Evolutionary conservation across 2,329 filamentous ascomycete genomes (phyloP).

Genomic region (Colletotrichum siamense): DNA sequence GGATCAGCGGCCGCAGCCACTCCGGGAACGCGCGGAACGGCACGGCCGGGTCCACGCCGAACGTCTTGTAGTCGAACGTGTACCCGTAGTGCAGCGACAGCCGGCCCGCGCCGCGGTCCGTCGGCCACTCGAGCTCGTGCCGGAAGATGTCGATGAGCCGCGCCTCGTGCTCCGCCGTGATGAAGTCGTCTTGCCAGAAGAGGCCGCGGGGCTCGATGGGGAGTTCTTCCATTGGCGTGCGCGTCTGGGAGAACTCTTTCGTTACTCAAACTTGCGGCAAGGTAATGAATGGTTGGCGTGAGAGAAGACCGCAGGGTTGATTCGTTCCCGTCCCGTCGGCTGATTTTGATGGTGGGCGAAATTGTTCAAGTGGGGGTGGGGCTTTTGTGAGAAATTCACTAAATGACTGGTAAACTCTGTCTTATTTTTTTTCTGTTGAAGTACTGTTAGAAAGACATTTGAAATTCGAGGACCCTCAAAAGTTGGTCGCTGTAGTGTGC

Average conservation of each 20-base stretch:
- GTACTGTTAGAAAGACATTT: background rate
- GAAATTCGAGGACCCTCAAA: background rate
- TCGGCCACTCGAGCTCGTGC: slow-evolving; percentile 51
- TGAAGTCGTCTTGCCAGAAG: slow-evolving; percentile 51
- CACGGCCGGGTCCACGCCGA: slow-evolving; percentile 54
- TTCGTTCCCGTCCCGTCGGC: background rate
- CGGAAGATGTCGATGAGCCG: slow-evolving; percentile 48
- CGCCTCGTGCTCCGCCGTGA: slow-evolving; percentile 49
- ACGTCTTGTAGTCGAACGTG: slow-evolving; percentile 64
- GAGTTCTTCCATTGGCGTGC: slow-evolving; percentile 26
- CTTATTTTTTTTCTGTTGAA: too few species aligned
- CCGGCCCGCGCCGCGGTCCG: slow-evolving; percentile 41
- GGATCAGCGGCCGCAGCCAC: slow-evolving; percentile 55
- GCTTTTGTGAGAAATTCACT: background rate
- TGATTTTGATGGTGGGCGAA: background rate
- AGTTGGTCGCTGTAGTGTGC: background rate
- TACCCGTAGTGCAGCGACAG: slow-evolving; percentile 61
- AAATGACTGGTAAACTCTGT: too few species aligned
- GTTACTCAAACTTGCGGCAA: too few species aligned
- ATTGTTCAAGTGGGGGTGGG: background rate
- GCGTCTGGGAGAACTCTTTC: background rate
- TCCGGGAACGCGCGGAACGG: slow-evolving; percentile 56
- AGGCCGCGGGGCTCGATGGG: slow-evolving; percentile 40
- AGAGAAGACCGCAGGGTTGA: background rate
- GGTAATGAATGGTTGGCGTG: too few species aligned